A percentile compares a stretch with the other conserved stretches of the same genome.
Conservation (phyloP, 2,329 filamentous ascomycete species). For the Fusarium sororula region DNA sequence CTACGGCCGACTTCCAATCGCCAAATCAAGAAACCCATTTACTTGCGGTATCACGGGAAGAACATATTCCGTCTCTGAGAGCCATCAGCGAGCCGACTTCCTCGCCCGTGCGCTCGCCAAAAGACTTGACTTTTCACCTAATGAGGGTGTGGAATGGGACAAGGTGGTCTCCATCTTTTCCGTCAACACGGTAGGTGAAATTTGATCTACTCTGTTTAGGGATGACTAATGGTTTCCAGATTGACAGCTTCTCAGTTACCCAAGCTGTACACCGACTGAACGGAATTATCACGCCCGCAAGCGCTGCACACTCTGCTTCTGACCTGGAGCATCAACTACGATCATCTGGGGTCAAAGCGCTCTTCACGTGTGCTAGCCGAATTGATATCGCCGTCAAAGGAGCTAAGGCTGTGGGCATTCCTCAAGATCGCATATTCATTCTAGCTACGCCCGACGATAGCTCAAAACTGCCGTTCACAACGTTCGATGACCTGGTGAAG, state of each 20-base stretch:
- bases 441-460: background rate
- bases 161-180: conserved; percentile 80
- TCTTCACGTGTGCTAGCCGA: background rate
- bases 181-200: conserved; percentile 66
- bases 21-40: background rate
- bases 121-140: conserved; percentile 74
- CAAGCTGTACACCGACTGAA: background rate
- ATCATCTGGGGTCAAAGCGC: background rate
- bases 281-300: background rate
- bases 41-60: background rate
- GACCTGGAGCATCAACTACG: background rate
- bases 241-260: background rate
- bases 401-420: background rate
- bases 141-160: conserved; percentile 79
- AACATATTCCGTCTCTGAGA: background rate
- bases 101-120: conserved; percentile 75
- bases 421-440: background rate
- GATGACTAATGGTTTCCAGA: background rate
- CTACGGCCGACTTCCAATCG: background rate
- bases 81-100: conserved; percentile 53
- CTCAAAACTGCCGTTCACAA: background rate
- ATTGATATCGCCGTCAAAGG: background rate
- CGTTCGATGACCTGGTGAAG: background rate
- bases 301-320: background rate
- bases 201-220: accelerated